Evolutionary conservation across 208 protist species (phyloP), one percentile per base, ranked within the genome.

Genomic region (Ichthyophonus hoferi): DNA sequence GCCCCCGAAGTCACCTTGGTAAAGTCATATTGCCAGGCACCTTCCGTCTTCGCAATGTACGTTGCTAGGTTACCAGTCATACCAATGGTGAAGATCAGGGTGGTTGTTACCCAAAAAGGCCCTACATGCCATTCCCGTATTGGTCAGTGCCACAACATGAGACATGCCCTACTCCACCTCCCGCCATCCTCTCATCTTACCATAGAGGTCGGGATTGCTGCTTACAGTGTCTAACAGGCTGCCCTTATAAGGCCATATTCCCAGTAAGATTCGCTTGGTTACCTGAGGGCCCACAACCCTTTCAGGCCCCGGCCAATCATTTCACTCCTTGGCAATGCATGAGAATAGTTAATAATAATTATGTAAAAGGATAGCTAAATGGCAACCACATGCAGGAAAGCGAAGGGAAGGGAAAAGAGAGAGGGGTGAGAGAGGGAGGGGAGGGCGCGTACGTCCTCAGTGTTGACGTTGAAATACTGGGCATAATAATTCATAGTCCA

Each of bases 81-180:
- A 14, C 43, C 88, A 12, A 87, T 87, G 37, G 38, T 50, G 14
- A 90, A 83, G 17, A 90, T 86, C n/a, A 90, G 88, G 35, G 88
- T 90, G 12, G 88, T 90, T 7, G 88, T 79, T 34, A 90, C 78
- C 88, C 88, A 90, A 38, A 87, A 86, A 12, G 88, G 88, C 14
- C 88, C 88, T 90, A 79, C 31, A n/a, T n/a, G n/a, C n/a, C n/a
- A n/a, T n/a, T n/a, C n/a, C n/a, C n/a, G n/a, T n/a, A n/a, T n/a
- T n/a, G n/a, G n/a, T n/a, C n/a, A n/a, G n/a, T n/a, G 38, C 50
- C 2, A 42, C 41, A 77, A 17, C 2, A 78, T 41, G 40, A n/a
- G 14, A 67, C 50, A 67, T 67, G 50, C 50, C 50, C 50, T 24
- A 67, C 7, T 37, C 7, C 40, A 35, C 82, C 17, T 3, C 33